These are phyloP conservation scores for Starmerella gropengiesseri DNA, from an alignment of 805 yeast genomes.

Conservation along the genomic window DNA sequence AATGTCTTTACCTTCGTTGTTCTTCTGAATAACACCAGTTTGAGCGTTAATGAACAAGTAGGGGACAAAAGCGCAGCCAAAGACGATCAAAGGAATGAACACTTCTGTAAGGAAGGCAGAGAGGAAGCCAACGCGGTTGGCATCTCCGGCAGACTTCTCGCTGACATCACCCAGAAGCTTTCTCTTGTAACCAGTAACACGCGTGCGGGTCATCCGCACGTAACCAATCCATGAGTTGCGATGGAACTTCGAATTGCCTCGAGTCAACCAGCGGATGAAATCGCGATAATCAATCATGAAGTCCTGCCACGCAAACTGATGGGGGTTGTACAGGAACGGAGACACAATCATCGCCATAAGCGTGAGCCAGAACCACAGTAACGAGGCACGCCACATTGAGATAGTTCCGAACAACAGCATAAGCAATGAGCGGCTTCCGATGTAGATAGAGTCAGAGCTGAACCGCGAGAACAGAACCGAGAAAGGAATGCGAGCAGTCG, in stretches of 20 bases:
- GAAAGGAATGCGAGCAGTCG: conserved; percentile 70
- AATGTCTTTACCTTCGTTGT: conserved; percentile 24
- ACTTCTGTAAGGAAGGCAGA: conserved; percentile 75
- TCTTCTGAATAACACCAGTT: conserved; percentile 49
- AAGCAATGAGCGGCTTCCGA: conserved; percentile 60
- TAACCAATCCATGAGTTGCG: conserved; percentile 70
- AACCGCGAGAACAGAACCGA: conserved; percentile 62
- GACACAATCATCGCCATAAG: conserved; percentile 77
- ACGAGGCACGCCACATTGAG: conserved; percentile 88
- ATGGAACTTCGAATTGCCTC: conserved; percentile 63
- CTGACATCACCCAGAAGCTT: conserved; percentile 54
- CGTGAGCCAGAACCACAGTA: conserved; percentile 96
- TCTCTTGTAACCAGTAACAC: conserved; percentile 84
- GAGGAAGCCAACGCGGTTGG: conserved; percentile 64
- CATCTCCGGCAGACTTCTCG: conserved; percentile 55
- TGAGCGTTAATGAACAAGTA: conserved; percentile 77
- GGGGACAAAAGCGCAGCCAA: conserved; percentile 59
- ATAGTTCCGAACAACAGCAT: conserved; percentile 64
- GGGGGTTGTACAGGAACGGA: conserved; percentile 94
- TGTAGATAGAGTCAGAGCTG: conserved; percentile 63
- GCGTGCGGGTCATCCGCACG: conserved; percentile 67
- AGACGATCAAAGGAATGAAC: conserved; percentile 56
- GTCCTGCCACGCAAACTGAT: conserved; percentile 93
- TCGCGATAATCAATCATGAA: conserved; percentile 94
- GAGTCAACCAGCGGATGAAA: conserved; percentile 73